These are phyloP conservation scores for Pyropia yezoensis DNA, from an alignment of 23 red algal genomes.

Conservation along the genomic window DNA sequence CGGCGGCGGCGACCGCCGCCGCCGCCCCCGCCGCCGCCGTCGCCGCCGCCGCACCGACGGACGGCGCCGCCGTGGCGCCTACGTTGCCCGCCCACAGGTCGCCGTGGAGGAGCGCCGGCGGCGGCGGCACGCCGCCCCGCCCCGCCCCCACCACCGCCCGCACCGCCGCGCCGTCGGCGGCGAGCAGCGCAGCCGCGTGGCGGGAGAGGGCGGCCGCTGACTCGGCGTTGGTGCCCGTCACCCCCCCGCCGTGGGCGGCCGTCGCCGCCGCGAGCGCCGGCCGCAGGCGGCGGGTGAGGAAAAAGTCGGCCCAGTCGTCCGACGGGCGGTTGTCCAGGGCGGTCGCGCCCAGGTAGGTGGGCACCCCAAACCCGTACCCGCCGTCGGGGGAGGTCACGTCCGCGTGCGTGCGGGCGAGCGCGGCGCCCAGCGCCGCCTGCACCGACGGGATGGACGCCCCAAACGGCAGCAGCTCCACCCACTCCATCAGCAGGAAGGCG, in stretches of 20 bases:
- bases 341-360: not conserved
- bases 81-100: conserved; percentile 40
- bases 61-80: conserved; percentile 1
- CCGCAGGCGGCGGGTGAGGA: not conserved
- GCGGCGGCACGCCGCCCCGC: too few species aligned
- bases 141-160: too few species aligned
- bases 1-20: too few species aligned
- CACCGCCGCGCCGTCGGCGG: not conserved
- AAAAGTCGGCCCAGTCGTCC: not conserved
- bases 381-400: not conserved
- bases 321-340: not conserved
- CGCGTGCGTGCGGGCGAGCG: not conserved
- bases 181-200: not conserved
- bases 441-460: conserved; percentile 2
- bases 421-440: not conserved
- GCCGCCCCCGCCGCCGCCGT: not conserved
- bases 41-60: too few species aligned
- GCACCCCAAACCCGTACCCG: not conserved
- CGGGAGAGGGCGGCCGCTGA: not conserved
- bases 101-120: conserved; percentile 26
- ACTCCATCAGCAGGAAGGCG: not conserved
- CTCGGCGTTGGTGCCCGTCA: not conserved
- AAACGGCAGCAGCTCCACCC: not conserved
- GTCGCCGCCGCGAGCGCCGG: not conserved
- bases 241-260: not conserved